A percentile compares a stretch with the other conserved stretches of the same genome.
These are phyloP conservation scores for Talaromyces sp. DNA, from an alignment of 2,329 filamentous ascomycete genomes.

Conservation along the genomic window DNA sequence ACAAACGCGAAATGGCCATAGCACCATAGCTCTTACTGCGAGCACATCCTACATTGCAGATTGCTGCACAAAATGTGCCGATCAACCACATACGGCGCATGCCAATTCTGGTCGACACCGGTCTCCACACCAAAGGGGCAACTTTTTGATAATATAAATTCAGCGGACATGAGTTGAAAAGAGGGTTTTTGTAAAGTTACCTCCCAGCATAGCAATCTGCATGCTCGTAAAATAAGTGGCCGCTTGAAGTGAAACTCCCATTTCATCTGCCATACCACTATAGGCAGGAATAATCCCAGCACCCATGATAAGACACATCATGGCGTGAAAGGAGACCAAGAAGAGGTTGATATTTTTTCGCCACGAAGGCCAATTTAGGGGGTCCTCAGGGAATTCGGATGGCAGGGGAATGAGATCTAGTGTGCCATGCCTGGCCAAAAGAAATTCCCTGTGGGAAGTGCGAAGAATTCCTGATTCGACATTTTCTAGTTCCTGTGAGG, in stretches of 20 bases:
- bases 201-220: background rate
- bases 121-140: background rate
- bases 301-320: background rate
- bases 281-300: background rate
- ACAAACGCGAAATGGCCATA: background rate
- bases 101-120: background rate
- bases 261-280: background rate
- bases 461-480: background rate
- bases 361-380: background rate
- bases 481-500: background rate
- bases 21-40: background rate
- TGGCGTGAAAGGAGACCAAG: background rate
- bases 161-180: background rate
- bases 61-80: background rate
- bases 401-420: background rate
- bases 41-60: background rate
- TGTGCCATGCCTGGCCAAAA: background rate
- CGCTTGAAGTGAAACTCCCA: background rate
- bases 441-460: background rate
- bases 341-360: background rate
- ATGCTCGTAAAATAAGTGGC: background rate
- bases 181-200: background rate
- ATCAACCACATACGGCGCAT: background rate
- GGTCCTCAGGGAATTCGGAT: background rate
- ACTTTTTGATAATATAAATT: background rate